These are phyloP conservation scores for Grifola frondosa DNA, from an alignment of 1,284 basidiomycete genomes.

Conservation along the genomic window DNA sequence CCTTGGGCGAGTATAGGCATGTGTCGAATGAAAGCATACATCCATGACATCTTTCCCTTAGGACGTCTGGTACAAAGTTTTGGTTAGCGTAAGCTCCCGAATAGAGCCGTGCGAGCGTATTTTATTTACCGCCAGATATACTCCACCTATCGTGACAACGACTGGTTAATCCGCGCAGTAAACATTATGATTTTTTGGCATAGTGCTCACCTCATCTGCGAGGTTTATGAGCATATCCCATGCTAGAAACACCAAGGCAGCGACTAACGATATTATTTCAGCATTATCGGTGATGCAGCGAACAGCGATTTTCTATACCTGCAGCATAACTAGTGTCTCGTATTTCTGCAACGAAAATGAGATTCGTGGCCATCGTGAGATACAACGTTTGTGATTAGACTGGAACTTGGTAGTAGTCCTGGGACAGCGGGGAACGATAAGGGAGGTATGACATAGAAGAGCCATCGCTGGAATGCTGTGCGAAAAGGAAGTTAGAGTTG, in stretches of 20 bases:
- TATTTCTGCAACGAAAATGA: too few relatives aligned
- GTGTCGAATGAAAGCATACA: slow-evolving; percentile 26
- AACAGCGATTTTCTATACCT: too few relatives aligned
- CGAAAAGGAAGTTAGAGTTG: too few relatives aligned
- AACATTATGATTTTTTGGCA: background rate
- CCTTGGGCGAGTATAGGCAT: slow-evolving; percentile 25
- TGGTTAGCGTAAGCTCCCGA: background rate
- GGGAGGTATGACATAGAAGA: too few relatives aligned
- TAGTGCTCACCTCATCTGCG: slow-evolving; percentile 14
- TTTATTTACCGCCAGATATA: slow-evolving; percentile 15
- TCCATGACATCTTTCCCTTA: slow-evolving; percentile 23
- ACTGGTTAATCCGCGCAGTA: background rate
- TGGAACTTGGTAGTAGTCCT: too few relatives aligned
- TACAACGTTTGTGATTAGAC: too few relatives aligned
- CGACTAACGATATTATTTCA: too few relatives aligned
- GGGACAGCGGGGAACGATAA: too few relatives aligned
- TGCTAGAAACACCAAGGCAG: slow-evolving; percentile 15
- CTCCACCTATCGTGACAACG: slow-evolving; percentile 8
- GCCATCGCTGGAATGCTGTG: too few relatives aligned
- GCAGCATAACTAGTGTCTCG: too few relatives aligned
- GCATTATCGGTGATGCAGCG: too few relatives aligned
- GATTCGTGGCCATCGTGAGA: too few relatives aligned
- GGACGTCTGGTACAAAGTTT: slow-evolving; percentile 8
- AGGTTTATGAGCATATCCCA: slow-evolving; percentile 19
- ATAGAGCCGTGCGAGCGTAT: background rate